Evolutionary conservation across 1,284 basidiomycete genomes (phyloP).

Genomic region (Cutaneotrichosporon spelunceum): DNA sequence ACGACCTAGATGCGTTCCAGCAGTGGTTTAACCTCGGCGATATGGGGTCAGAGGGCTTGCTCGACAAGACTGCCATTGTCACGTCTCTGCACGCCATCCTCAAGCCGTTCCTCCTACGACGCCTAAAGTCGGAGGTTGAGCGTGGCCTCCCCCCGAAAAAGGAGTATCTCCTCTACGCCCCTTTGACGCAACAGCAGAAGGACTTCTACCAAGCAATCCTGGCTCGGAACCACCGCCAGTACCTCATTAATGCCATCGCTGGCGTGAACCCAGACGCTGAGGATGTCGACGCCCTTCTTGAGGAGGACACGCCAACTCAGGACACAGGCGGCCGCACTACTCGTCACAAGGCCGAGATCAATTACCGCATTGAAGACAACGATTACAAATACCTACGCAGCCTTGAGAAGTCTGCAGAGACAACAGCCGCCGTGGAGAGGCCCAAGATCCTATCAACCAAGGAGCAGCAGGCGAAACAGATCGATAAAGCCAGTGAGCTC

Average conservation of each 20-base stretch:
- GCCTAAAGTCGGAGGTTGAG: constrained; percentile 89
- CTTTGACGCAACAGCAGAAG: constrained; percentile 74
- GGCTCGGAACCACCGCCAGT: constrained; percentile 63
- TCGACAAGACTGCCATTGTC: constrained; percentile 62
- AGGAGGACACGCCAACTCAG: constrained; percentile 26
- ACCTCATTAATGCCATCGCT: constrained; percentile 57
- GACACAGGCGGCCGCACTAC: constrained; percentile 23
- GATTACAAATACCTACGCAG: constrained; percentile 68
- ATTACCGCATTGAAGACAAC: constrained; percentile 59
- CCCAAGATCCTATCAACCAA: constrained; percentile 42
- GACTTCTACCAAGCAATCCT: constrained; percentile 79
- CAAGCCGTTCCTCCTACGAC: constrained; percentile 89
- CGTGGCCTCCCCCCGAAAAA: constrained; percentile 76
- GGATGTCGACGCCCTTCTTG: not conserved
- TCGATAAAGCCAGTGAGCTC: constrained; percentile 62
- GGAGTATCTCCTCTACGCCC: constrained; percentile 91
- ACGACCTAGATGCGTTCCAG: constrained; percentile 84
- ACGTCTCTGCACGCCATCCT: constrained; percentile 82
- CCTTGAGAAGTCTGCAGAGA: constrained; percentile 55
- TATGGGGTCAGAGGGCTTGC: constrained; percentile 53
- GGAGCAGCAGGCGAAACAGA: constrained; percentile 55
- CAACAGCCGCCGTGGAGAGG: not conserved
- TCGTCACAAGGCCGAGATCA: constrained; percentile 34
- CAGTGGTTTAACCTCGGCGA: constrained; percentile 65
- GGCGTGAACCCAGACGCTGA: not conserved